These are phyloP conservation scores for Debaryomyces castellii DNA, from an alignment of 805 yeast species.

Conservation along the genomic window DNA sequence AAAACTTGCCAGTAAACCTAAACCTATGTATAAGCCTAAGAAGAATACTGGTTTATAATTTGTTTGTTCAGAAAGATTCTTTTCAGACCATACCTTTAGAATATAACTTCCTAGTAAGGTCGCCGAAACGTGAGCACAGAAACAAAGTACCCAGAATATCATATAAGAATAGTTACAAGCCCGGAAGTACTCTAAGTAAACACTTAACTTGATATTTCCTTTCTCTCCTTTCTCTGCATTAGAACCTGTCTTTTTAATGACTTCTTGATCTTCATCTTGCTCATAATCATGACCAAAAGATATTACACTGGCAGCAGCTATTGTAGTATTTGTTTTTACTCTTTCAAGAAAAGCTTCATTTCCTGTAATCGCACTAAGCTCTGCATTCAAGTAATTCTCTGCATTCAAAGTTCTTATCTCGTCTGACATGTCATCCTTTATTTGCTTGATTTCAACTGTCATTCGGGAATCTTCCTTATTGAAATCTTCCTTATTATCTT, in stretches of 20 bases:
- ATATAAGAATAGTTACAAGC: conserved; percentile 49
- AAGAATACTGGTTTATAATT: conserved; percentile 24
- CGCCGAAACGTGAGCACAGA: conserved; percentile 17
- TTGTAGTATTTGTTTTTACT: neutral
- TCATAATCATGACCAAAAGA: conserved; percentile 34
- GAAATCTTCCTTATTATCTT: neutral
- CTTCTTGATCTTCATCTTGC: conserved; percentile 24
- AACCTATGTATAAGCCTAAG: conserved; percentile 23
- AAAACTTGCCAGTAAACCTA: conserved; percentile 29
- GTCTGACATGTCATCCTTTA: neutral
- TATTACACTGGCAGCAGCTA: conserved; percentile 24
- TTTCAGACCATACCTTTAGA: conserved; percentile 37
- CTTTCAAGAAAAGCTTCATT: conserved; percentile 10
- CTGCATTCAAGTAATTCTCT: neutral
- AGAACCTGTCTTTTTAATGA: neutral
- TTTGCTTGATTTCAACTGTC: neutral
- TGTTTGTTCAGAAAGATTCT: conserved; percentile 18
- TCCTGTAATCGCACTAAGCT: neutral
- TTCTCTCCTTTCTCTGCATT: conserved; percentile 12
- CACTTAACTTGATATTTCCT: conserved; percentile 57
- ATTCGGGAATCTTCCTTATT: neutral
- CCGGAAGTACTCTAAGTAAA: conserved; percentile 53
- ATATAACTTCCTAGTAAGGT: conserved; percentile 25
- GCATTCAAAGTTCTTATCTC: neutral
- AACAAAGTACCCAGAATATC: conserved; percentile 41